phyloP scores from a whole-genome alignment of 192 early-diverging fungal species.

The Entomortierella beljakovae region DNA sequence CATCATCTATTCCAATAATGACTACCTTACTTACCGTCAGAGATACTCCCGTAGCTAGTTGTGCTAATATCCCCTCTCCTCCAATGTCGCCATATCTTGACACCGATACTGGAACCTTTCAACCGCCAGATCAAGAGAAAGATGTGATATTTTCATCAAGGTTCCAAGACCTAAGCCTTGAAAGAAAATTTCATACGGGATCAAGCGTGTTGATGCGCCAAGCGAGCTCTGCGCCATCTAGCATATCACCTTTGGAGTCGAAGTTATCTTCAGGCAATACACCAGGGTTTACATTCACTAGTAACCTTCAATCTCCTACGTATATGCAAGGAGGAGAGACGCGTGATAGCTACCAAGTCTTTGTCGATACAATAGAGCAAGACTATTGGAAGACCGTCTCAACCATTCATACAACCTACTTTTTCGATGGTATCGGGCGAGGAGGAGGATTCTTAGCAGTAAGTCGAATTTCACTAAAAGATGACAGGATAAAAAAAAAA shows the following conservation, averaged over 20 bases:
- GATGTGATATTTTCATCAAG: constrained; percentile 22
- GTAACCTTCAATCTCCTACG: constrained; percentile 15
- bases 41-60: background rate
- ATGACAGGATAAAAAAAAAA: background rate
- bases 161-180: constrained; percentile 1
- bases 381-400: constrained; percentile 53
- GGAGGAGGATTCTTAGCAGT: constrained; percentile 51
- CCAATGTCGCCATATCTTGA: constrained; percentile 16
- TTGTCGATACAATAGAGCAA: constrained; percentile 37
- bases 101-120: background rate
- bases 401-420: constrained; percentile 47
- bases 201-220: background rate
- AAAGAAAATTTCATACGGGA: background rate
- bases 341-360: constrained; percentile 40
- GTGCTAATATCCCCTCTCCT: constrained; percentile 38
- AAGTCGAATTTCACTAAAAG: constrained; percentile 1
- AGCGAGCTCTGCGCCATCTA: constrained; percentile 31
- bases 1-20: constrained; percentile 16
- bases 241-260: constrained; percentile 26
- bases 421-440: constrained; percentile 54
- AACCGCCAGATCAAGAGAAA: background rate
- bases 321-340: constrained; percentile 6
- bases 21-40: background rate
- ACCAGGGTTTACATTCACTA: constrained; percentile 39
- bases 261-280: background rate